Percentiles rank a stretch among this genome's conserved stretches.
Conservation (phyloP, 2,329 filamentous ascomycete species). For the Lasiodiplodia gonubiensis region DNA sequence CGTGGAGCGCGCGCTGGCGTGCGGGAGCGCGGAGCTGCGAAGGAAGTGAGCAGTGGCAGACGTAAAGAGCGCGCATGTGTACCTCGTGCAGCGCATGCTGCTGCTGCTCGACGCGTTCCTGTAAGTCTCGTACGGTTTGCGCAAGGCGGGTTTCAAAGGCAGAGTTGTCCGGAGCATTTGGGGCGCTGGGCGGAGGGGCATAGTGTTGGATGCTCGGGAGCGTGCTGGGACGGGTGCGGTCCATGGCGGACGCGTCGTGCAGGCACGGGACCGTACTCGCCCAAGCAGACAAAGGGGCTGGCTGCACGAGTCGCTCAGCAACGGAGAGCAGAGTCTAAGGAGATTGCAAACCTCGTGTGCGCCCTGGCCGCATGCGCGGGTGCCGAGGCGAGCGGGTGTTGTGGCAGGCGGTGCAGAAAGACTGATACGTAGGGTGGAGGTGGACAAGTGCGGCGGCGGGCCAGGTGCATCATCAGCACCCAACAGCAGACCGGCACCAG, state of each 20-base stretch:
- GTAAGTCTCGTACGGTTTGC: conserved; percentile 70
- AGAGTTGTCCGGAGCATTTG: conserved; percentile 40
- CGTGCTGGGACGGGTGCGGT: conserved; percentile 5
- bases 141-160: conserved; percentile 64
- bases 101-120: conserved; percentile 57
- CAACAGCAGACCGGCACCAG: background rate
- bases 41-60: conserved; percentile 30
- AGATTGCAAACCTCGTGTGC: conserved; percentile 7
- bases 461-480: background rate
- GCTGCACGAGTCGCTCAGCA: conserved; percentile 8
- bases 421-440: no score
- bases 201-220: conserved; percentile 40
- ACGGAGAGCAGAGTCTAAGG: conserved; percentile 4
- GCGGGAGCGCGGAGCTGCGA: conserved; percentile 52
- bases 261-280: conserved; percentile 1
- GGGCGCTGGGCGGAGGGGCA: conserved; percentile 33
- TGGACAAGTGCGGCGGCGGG: background rate
- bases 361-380: background rate
- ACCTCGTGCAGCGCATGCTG: conserved; percentile 56
- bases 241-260: conserved; percentile 2
- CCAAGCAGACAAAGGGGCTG: background rate
- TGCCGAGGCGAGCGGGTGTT: background rate
- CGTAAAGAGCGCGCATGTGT: background rate
- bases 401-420: no score
- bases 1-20: conserved; percentile 33